phyloP scores from a whole-genome alignment of 2,329 filamentous ascomycete species.

The Sordariomycetes sp. region DNA sequence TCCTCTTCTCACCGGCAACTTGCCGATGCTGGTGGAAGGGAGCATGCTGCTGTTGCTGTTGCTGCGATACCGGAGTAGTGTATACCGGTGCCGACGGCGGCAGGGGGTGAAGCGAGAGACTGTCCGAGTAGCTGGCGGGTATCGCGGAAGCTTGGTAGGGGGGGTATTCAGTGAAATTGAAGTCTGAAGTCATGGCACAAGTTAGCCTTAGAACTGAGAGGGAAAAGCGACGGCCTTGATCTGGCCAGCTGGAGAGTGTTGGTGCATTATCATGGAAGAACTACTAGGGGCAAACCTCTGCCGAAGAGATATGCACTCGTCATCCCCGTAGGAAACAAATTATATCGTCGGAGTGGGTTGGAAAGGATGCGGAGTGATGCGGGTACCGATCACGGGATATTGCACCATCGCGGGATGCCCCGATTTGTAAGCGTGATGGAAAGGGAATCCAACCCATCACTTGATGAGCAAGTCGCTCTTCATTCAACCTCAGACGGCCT shows the following conservation, averaged over 20 bases:
- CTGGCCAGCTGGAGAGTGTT: not conserved
- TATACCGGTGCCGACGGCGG: conserved; percentile 38
- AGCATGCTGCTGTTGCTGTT: conserved; percentile 12
- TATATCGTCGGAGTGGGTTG: not conserved
- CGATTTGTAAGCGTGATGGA: conserved; percentile 27
- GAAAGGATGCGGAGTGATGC: not conserved
- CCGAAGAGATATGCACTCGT: not conserved
- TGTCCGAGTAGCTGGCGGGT: conserved; percentile 26
- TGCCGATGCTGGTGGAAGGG: conserved; percentile 14
- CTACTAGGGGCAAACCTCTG: not conserved
- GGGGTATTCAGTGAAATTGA: conserved; percentile 39
- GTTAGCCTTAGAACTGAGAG: conserved; percentile 6
- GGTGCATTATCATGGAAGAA: not conserved
- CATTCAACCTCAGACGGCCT: not conserved
- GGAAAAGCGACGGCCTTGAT: not conserved
- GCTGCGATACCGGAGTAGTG: conserved; percentile 15
- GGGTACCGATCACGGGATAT: conserved; percentile 42
- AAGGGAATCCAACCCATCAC: not conserved
- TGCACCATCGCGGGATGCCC: conserved; percentile 35
- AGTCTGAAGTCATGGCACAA: conserved; percentile 40
- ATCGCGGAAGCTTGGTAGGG: conserved; percentile 3
- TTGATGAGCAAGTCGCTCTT: not conserved
- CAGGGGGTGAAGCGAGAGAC: conserved; percentile 34
- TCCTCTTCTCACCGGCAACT: conserved; percentile 27
- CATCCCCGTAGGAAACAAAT: not conserved